Conservation (phyloP, 768 basidiomycete genomes). For the Naganishia kalamii region DNA sequence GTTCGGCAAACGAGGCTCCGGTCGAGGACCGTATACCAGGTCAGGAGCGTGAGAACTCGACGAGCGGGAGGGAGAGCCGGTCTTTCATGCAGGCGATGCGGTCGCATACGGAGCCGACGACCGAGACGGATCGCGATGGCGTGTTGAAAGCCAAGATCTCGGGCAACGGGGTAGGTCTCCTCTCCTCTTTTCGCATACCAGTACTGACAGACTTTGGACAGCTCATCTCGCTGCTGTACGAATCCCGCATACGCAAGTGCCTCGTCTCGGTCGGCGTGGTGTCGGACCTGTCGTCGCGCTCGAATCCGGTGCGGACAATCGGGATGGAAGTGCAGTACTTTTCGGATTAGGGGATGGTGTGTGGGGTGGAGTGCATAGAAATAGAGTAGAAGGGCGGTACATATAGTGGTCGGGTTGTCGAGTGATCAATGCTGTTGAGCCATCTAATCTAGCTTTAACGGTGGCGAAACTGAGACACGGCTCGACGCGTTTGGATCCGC, state of each 20-base stretch:
- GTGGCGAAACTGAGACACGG: too few relatives aligned
- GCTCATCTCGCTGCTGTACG: constrained; percentile 90
- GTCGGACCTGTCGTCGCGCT: constrained; percentile 77
- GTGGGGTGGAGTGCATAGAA: neutral
- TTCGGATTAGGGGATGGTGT: constrained; percentile 23
- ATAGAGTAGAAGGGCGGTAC: neutral
- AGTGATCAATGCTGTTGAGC: too few relatives aligned
- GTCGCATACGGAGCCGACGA: constrained; percentile 41
- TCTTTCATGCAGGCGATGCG: constrained; percentile 11
- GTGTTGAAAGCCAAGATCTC: constrained; percentile 86
- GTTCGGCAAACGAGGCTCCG: constrained; percentile 7
- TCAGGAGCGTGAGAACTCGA: neutral
- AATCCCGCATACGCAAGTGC: constrained; percentile 82
- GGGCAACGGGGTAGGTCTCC: constrained; percentile 68
- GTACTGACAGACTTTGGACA: constrained; percentile 38
- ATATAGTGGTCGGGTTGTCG: neutral
- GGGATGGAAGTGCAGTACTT: constrained; percentile 94
- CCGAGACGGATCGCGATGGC: constrained; percentile 50
- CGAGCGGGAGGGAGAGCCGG: constrained; percentile 44
- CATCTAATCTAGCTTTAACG: too few relatives aligned
- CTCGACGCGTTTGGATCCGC: neutral
- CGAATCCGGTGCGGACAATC: constrained; percentile 79
- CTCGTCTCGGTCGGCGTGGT: constrained; percentile 82
- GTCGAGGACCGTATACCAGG: neutral
- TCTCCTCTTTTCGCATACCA: neutral